Conservation (phyloP, 2,329 filamentous ascomycete genomes). For the Venturia oleaginea region DNA sequence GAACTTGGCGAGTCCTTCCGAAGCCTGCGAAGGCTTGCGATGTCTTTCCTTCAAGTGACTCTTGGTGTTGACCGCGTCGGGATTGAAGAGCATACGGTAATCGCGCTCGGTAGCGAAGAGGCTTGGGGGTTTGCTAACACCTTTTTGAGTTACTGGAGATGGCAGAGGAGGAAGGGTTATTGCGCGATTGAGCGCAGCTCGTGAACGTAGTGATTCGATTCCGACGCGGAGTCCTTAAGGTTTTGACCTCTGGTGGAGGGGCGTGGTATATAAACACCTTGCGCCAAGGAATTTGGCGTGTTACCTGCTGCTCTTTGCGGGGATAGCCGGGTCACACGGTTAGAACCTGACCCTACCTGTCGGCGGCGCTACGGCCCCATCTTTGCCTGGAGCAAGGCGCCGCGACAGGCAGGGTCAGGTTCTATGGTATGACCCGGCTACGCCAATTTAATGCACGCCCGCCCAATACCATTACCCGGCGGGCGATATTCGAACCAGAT, state of each 20-base stretch:
- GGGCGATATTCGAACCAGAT: too few relatives aligned
- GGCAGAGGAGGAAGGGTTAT: neutral
- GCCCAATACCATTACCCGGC: too few relatives aligned
- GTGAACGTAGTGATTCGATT: slow-evolving; percentile 13
- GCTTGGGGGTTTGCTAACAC: neutral
- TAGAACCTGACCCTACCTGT: too few relatives aligned
- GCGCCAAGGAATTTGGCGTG: neutral
- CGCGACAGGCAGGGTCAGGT: too few relatives aligned
- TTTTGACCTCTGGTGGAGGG: neutral
- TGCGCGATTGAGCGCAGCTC: neutral
- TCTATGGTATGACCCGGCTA: too few relatives aligned
- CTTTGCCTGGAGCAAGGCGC: too few relatives aligned
- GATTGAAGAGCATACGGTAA: neutral
- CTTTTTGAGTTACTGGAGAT: neutral
- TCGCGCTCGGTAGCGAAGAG: neutral
- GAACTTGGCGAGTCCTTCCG: neutral
- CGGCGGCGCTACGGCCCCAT: too few relatives aligned
- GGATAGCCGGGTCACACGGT: too few relatives aligned
- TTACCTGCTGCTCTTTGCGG: neutral
- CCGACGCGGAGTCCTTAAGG: slow-evolving; percentile 17
- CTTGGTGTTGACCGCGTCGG: neutral
- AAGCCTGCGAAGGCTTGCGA: neutral
- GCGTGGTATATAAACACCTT: neutral
- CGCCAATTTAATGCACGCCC: too few relatives aligned
- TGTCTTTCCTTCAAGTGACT: too few relatives aligned